Conservation (phyloP, 495 filamentous ascomycete genomes). For the Hypoxylon subgilvum region DNA sequence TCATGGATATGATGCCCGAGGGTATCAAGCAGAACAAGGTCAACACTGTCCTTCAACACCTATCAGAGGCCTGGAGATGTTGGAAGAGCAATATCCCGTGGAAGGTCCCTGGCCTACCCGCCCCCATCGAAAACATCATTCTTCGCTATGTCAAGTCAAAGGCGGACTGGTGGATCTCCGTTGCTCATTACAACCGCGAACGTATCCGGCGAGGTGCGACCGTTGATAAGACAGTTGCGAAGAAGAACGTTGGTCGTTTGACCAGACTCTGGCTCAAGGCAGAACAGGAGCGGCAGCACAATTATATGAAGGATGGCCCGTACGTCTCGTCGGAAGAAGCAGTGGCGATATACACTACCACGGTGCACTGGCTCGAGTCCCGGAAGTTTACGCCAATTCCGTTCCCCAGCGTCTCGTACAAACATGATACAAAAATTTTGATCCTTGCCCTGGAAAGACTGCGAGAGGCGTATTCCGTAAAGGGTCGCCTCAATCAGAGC, state of each 20-base stretch:
- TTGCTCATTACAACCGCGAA: constrained; percentile 98
- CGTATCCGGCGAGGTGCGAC: constrained; percentile 94
- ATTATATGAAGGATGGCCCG: constrained; percentile 99
- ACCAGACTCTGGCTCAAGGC: constrained; percentile 97
- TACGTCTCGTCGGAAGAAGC: constrained; percentile 99
- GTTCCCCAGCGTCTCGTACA: constrained; percentile 98
- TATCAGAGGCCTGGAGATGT: constrained; percentile 97
- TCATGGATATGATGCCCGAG: constrained; percentile 99
- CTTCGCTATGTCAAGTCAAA: constrained; percentile 98
- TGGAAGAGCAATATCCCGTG: constrained; percentile 99
- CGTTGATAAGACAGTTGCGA: constrained; percentile 98
- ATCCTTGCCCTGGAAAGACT: constrained; percentile 95
- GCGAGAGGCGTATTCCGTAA: constrained; percentile 96
- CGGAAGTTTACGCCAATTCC: constrained; percentile 98
- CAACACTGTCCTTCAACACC: constrained; percentile 95
- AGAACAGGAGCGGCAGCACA: constrained; percentile 98
- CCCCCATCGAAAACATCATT: constrained; percentile 98
- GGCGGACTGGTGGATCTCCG: constrained; percentile 99
- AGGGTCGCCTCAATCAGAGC: constrained; percentile 95
- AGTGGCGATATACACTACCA: constrained; percentile 97
- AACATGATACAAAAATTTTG: constrained; percentile 99
- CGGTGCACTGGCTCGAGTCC: constrained; percentile 98
- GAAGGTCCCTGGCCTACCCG: constrained; percentile 96
- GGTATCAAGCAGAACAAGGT: constrained; percentile 99
- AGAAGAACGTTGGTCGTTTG: constrained; percentile 96